Evolutionary conservation across 495 filamentous ascomycete species (phyloP).

Genomic region (Aspergillus panamensis): DNA sequence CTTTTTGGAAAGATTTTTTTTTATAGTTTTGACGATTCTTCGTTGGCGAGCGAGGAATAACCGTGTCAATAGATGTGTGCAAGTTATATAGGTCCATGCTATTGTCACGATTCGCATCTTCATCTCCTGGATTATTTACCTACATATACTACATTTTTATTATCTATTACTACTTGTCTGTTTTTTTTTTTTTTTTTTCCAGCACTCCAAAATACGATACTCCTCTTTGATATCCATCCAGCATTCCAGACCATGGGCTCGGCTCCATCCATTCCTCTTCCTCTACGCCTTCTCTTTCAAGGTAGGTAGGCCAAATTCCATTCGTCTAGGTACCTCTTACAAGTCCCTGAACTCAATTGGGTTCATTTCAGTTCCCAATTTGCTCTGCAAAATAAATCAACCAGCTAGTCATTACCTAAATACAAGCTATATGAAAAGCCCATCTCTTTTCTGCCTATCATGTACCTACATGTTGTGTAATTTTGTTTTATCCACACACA

Average conservation of each 20-base stretch:
- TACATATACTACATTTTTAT: conserved; percentile 1
- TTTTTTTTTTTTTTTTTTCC: conserved; percentile 5
- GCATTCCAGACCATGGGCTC: neutral
- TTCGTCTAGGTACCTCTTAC: neutral
- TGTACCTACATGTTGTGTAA: neutral
- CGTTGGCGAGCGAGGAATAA: conserved; percentile 11
- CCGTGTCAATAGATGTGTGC: conserved; percentile 26
- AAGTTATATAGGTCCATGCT: conserved; percentile 22
- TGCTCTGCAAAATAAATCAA: neutral
- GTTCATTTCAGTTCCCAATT: neutral
- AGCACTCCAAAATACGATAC: neutral
- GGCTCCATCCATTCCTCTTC: neutral
- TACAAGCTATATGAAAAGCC: neutral
- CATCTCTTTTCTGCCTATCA: neutral
- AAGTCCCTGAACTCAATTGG: neutral
- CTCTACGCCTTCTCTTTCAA: neutral
- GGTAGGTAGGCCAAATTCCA: neutral
- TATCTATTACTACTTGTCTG: neutral
- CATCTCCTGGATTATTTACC: neutral
- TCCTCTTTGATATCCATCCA: neutral
- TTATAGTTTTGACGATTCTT: conserved; percentile 15
- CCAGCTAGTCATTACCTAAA: neutral
- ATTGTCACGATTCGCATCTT: conserved; percentile 17
- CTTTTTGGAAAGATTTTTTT: conserved; percentile 12
- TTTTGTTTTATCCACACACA: neutral